These are phyloP conservation scores for Stachybotrys elegans DNA, from an alignment of 2,329 filamentous ascomycete species.

Conservation along the genomic window DNA sequence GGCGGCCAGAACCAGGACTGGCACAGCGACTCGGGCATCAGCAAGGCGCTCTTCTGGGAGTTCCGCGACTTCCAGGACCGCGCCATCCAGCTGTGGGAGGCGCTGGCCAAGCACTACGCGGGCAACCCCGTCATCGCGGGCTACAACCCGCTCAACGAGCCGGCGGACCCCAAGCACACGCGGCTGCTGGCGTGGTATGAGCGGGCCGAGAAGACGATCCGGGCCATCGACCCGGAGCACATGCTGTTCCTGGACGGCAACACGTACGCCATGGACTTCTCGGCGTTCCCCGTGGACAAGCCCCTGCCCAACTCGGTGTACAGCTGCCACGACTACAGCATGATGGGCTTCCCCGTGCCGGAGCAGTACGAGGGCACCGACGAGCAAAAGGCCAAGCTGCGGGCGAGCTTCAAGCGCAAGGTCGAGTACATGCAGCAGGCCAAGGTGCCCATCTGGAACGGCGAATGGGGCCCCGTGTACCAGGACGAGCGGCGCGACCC, in stretches of 20 bases:
- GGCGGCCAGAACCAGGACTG: slow-evolving; percentile 44
- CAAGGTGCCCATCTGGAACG: slow-evolving; percentile 40
- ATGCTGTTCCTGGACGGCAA: slow-evolving; percentile 48
- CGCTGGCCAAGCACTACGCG: slow-evolving; percentile 35
- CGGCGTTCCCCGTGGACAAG: slow-evolving; percentile 30
- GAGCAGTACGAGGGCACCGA: slow-evolving; percentile 34
- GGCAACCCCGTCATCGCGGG: slow-evolving; percentile 35
- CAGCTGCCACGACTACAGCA: slow-evolving; percentile 47
- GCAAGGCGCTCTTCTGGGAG: slow-evolving; percentile 39
- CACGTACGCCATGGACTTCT: slow-evolving; percentile 49
- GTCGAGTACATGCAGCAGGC: slow-evolving; percentile 35
- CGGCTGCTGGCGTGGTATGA: slow-evolving; percentile 35
- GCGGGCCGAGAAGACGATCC: slow-evolving; percentile 31
- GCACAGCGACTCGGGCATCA: slow-evolving; percentile 35
- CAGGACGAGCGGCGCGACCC: slow-evolving; percentile 29
- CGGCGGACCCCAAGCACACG: slow-evolving; percentile 22
- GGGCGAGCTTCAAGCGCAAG: slow-evolving; percentile 34
- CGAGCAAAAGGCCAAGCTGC: slow-evolving; percentile 37
- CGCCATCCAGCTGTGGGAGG: slow-evolving; percentile 36
- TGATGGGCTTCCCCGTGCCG: slow-evolving; percentile 41
- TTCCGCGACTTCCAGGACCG: slow-evolving; percentile 42
- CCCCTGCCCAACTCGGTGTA: slow-evolving; percentile 45
- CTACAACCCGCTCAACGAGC: slow-evolving; percentile 32
- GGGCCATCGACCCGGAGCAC: slow-evolving; percentile 38
- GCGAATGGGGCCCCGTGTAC: slow-evolving; percentile 49